Evolutionary conservation across 805 yeast genomes (phyloP), one percentile per base, ranked within the genome.

Genomic region (Blastobotrys terrestris): DNA sequence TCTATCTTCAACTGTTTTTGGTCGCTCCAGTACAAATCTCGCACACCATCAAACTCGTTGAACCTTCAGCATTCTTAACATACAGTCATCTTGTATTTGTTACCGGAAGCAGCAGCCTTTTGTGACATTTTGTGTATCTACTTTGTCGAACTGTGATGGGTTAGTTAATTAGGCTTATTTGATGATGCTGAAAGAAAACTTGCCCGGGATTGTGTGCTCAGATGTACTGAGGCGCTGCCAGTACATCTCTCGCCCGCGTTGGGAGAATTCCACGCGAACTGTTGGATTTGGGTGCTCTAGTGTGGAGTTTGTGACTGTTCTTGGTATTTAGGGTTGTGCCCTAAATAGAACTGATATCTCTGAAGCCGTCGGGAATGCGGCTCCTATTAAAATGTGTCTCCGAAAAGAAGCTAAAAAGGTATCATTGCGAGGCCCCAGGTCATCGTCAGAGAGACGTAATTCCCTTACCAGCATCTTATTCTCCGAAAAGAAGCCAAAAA

Each of bases 81-180:
- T 87, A 87, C 95, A 77, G 99, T 90, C 87, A 92, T 89, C 81
- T 97, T 90, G 89, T 86, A 94, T 84, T 92, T 92, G 86, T 90
- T 94, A 84, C 99, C 97, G 77, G 95, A 88, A 81, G 96, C 94
- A 83, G 95, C 95, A 54, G 60, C 51, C 62, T 58, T 59, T 55
- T 48, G 53, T 58, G 52, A 42, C 18, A 46, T 21, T 39, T 41
- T 44, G 31, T 44, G 35, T 26, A 26, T 26, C 35, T 26, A 26
- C 35, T 26, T 26, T 26, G 35, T 26, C 35, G 35, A 26, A 26
- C 35, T 26, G 35, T 26, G 35, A n/a, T 26, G 35, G 35, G 35
- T 26, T 26, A 26, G 35, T 26, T 26, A 11, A 26, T 26, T 26
- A 26, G 35, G 35, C 35, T 26, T 26, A 26, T 26, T 26, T 26